These are phyloP conservation scores for Eremothecium cymbalariae DNA, from an alignment of 1,139 yeast genomes.

Conservation along the genomic window DNA sequence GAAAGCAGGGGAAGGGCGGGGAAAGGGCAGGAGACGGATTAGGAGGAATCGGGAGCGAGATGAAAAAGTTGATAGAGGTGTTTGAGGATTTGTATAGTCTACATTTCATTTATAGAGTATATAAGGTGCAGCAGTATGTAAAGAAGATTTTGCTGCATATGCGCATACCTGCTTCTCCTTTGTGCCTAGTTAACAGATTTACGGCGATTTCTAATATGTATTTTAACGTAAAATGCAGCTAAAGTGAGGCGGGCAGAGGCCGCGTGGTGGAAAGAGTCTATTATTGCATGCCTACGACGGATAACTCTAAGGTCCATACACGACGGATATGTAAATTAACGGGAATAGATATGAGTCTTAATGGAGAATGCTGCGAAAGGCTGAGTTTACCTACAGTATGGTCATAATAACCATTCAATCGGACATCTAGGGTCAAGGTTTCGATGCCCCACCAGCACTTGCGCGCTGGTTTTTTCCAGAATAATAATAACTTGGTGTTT, in stretches of 20 bases:
- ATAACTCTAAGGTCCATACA: slow-evolving; percentile 38
- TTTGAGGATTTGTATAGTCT: no score
- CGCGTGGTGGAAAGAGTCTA: background rate
- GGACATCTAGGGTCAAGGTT: slow-evolving; percentile 45
- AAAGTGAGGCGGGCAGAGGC: no score
- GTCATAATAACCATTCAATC: slow-evolving; percentile 29
- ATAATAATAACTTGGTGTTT: slow-evolving; percentile 63
- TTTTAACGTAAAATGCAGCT: no score
- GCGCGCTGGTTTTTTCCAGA: slow-evolving; percentile 98
- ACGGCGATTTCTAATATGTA: background rate
- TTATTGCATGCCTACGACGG: slow-evolving; percentile 37
- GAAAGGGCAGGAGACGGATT: no score
- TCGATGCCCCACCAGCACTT: slow-evolving; percentile 98
- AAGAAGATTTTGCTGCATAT: background rate
- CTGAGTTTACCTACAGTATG: slow-evolving; percentile 8
- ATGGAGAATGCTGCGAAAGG: slow-evolving; percentile 6
- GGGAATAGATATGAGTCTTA: slow-evolving; percentile 16
- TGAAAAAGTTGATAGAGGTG: no score
- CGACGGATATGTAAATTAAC: slow-evolving; percentile 36
- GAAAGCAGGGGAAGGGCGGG: no score
- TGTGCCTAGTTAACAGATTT: slow-evolving; percentile 3
- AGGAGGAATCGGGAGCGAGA: no score
- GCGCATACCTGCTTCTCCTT: background rate
- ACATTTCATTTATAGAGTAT: no score
- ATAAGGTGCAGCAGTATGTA: no score